Evolutionary conservation across 352 stramenopile species (phyloP).

Genomic region (Pythium oligandrum): DNA sequence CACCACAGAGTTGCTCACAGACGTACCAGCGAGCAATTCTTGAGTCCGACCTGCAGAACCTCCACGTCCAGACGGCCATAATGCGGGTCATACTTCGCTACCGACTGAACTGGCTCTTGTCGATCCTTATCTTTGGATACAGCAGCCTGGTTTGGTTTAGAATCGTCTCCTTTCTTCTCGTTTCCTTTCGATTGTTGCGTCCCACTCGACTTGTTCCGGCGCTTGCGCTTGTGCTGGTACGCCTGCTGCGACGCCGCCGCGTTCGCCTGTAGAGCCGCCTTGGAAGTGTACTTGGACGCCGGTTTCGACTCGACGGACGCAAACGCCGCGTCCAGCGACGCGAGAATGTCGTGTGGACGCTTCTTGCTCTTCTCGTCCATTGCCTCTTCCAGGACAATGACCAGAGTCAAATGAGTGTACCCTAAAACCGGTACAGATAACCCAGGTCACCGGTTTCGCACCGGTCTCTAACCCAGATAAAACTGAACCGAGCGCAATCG

Average conservation of each 20-base stretch:
- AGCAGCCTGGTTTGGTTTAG: too few relatives aligned
- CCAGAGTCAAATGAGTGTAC: too few relatives aligned
- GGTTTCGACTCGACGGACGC: slow-evolving; percentile 25
- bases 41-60: slow-evolving; percentile 50
- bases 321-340: slow-evolving; percentile 73
- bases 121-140: too few relatives aligned
- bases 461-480: too few relatives aligned
- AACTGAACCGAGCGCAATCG: too few relatives aligned
- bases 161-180: not conserved
- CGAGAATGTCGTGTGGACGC: slow-evolving; percentile 65
- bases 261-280: slow-evolving; percentile 35
- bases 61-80: slow-evolving; percentile 52
- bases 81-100: slow-evolving; percentile 23
- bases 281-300: slow-evolving; percentile 64
- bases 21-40: slow-evolving; percentile 59
- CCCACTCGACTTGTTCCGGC: slow-evolving; percentile 4
- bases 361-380: slow-evolving; percentile 36
- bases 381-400: slow-evolving; percentile 5
- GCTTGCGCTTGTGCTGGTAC: slow-evolving; percentile 72
- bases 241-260: slow-evolving; percentile 51
- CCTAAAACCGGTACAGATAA: too few relatives aligned
- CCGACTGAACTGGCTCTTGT: too few relatives aligned
- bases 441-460: too few relatives aligned
- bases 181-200: slow-evolving; percentile 3
- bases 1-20: not conserved